These are phyloP conservation scores for Wickerhamomyces tratensis DNA, from an alignment of 805 yeast genomes.

Conservation along the genomic window DNA sequence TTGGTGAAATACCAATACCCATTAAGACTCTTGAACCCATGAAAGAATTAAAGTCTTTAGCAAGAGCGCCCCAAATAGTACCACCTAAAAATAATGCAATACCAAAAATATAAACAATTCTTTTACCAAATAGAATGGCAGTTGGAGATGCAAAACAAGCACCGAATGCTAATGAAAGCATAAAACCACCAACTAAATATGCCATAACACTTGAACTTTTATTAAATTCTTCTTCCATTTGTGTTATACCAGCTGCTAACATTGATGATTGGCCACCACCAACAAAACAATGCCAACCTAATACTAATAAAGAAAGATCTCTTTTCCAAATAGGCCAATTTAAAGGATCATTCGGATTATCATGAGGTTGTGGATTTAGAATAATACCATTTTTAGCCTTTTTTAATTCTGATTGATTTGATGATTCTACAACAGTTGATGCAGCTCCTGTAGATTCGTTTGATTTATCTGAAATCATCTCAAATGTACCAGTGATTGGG, in stretches of 20 bases:
- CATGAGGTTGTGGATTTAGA: constrained; percentile 52
- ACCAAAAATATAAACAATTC: constrained; percentile 43
- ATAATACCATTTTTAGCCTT: constrained; percentile 39
- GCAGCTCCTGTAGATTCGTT: background rate
- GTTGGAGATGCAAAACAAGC: constrained; percentile 48
- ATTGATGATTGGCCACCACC: constrained; percentile 58
- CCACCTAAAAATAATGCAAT: constrained; percentile 40
- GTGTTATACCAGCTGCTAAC: constrained; percentile 44
- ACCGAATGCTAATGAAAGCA: constrained; percentile 52
- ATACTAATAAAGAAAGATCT: constrained; percentile 39
- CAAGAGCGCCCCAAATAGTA: constrained; percentile 42
- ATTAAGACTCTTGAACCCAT: constrained; percentile 48
- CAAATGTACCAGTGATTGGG: constrained; percentile 41
- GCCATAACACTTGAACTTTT: constrained; percentile 32
- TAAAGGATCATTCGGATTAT: constrained; percentile 54
- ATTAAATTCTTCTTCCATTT: constrained; percentile 32
- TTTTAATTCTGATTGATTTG: constrained; percentile 22
- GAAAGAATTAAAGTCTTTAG: constrained; percentile 37
- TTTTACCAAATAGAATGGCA: constrained; percentile 47
- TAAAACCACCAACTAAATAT: constrained; percentile 47
- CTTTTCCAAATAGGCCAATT: constrained; percentile 57
- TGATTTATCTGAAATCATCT: constrained; percentile 20
- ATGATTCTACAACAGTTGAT: background rate
- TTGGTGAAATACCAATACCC: constrained; percentile 54
- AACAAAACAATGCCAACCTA: constrained; percentile 48